Evolutionary conservation across 805 yeast species (phyloP).

Genomic region (Maudiozyma barnettii): DNA sequence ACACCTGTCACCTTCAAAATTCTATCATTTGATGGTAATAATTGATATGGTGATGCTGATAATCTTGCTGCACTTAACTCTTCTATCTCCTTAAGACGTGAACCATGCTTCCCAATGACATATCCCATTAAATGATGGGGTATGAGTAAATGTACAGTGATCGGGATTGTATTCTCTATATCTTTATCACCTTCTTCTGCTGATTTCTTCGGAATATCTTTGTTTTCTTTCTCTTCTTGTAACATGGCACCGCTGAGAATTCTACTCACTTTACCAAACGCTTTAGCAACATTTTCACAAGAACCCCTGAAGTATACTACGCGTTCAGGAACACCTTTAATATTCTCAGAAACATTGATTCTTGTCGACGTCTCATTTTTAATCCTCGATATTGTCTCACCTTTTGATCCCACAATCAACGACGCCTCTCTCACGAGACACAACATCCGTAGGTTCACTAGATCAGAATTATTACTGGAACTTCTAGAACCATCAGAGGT

Average conservation of each 20-base stretch:
- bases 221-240: slow-evolving; percentile 37
- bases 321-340: slow-evolving; percentile 63
- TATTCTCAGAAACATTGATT: slow-evolving; percentile 63
- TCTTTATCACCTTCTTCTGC: not conserved
- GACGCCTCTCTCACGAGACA: slow-evolving; percentile 72
- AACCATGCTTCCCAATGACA: slow-evolving; percentile 70
- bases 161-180: slow-evolving; percentile 22
- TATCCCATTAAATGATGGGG: slow-evolving; percentile 77
- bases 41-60: slow-evolving; percentile 59
- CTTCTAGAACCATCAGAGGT: slow-evolving; percentile 1
- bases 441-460: slow-evolving; percentile 62
- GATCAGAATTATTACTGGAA: slow-evolving; percentile 25
- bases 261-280: slow-evolving; percentile 65
- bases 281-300: slow-evolving; percentile 70
- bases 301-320: slow-evolving; percentile 66
- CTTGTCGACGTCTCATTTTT: slow-evolving; percentile 55
- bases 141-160: slow-evolving; percentile 51
- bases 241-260: slow-evolving; percentile 32
- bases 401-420: slow-evolving; percentile 66
- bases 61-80: slow-evolving; percentile 70
- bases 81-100: slow-evolving; percentile 69
- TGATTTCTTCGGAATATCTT: slow-evolving; percentile 10
- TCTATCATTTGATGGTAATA: slow-evolving; percentile 73
- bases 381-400: slow-evolving; percentile 59
- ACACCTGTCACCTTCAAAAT: slow-evolving; percentile 63